Conservation (phyloP, 768 basidiomycete genomes). For the Boletus reticuloceps region DNA sequence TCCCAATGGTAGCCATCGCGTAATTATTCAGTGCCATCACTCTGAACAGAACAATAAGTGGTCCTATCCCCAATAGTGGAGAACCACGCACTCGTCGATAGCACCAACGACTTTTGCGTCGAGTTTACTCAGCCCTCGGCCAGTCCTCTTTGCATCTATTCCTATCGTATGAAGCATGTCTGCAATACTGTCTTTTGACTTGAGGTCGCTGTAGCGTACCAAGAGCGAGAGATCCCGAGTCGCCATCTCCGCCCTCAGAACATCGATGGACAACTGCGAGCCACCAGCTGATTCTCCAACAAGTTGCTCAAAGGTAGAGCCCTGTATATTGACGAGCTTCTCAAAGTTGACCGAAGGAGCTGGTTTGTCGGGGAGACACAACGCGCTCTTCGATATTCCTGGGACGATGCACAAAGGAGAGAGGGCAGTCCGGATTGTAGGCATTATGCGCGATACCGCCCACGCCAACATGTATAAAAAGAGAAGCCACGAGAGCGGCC, state of each 20-base stretch:
- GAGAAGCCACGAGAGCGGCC: slow-evolving; percentile 53
- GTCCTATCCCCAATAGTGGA: neutral
- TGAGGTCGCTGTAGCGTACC: slow-evolving; percentile 61
- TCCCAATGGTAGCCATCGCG: slow-evolving; percentile 57
- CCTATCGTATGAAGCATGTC: slow-evolving; percentile 53
- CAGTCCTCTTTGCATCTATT: slow-evolving; percentile 57
- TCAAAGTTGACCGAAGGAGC: slow-evolving; percentile 55
- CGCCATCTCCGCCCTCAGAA: slow-evolving; percentile 78
- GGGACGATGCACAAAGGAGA: slow-evolving; percentile 64
- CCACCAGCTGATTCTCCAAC: slow-evolving; percentile 58
- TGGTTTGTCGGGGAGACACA: slow-evolving; percentile 37
- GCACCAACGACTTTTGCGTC: slow-evolving; percentile 68
- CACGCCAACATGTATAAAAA: slow-evolving; percentile 51
- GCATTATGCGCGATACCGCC: slow-evolving; percentile 39
- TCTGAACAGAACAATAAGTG: slow-evolving; percentile 33
- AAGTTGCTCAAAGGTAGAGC: slow-evolving; percentile 59
- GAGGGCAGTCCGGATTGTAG: slow-evolving; percentile 45
- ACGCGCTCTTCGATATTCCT: slow-evolving; percentile 44
- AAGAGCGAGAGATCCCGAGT: slow-evolving; percentile 63
- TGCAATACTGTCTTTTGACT: slow-evolving; percentile 55
- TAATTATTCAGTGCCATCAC: slow-evolving; percentile 75
- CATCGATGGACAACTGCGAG: slow-evolving; percentile 58
- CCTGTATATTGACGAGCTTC: slow-evolving; percentile 56
- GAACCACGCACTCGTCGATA: slow-evolving; percentile 61
- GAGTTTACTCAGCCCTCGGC: slow-evolving; percentile 58